Evolutionary conservation across 1,284 basidiomycete species (phyloP).

Genomic region (Volvariella surrecta): DNA sequence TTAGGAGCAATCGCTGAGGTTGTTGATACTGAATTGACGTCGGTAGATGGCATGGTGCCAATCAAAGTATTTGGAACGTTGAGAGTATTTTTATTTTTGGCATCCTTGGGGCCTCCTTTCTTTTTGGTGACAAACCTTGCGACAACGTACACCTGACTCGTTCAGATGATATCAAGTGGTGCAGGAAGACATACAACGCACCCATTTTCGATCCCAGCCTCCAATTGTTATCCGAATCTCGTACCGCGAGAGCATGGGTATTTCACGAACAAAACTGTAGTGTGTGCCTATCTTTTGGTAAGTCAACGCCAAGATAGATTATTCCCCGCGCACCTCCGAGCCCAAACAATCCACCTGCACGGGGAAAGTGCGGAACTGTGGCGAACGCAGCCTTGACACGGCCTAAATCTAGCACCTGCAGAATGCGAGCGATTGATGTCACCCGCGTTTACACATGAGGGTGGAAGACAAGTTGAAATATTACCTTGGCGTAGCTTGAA

Average conservation of each 20-base stretch:
- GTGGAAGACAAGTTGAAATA: slow-evolving; percentile 6
- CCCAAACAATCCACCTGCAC: slow-evolving; percentile 59
- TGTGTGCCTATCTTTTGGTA: slow-evolving; percentile 43
- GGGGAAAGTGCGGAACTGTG: slow-evolving; percentile 55
- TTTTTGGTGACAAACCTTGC: slow-evolving; percentile 58
- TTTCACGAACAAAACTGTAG: slow-evolving; percentile 72
- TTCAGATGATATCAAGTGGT: slow-evolving; percentile 1
- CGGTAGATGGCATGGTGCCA: slow-evolving; percentile 11
- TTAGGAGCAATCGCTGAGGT: slow-evolving; percentile 11
- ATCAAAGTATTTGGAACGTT: slow-evolving; percentile 6
- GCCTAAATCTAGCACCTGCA: slow-evolving; percentile 32
- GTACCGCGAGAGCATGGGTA: slow-evolving; percentile 63
- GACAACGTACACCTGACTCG: slow-evolving; percentile 48
- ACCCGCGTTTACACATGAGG: not conserved
- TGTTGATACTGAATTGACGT: slow-evolving; percentile 13
- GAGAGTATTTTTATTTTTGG: slow-evolving; percentile 21
- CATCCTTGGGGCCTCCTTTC: slow-evolving; percentile 19
- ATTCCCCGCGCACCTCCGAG: slow-evolving; percentile 46
- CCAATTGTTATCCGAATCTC: slow-evolving; percentile 61
- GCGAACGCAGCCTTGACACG: slow-evolving; percentile 33
- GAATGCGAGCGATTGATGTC: not conserved
- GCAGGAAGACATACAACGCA: slow-evolving; percentile 24
- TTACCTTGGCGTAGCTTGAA: slow-evolving; percentile 67
- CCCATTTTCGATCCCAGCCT: slow-evolving; percentile 86
- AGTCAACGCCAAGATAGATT: not conserved